Conservation (phyloP, 768 basidiomycete species). For the Suillus discolor region DNA sequence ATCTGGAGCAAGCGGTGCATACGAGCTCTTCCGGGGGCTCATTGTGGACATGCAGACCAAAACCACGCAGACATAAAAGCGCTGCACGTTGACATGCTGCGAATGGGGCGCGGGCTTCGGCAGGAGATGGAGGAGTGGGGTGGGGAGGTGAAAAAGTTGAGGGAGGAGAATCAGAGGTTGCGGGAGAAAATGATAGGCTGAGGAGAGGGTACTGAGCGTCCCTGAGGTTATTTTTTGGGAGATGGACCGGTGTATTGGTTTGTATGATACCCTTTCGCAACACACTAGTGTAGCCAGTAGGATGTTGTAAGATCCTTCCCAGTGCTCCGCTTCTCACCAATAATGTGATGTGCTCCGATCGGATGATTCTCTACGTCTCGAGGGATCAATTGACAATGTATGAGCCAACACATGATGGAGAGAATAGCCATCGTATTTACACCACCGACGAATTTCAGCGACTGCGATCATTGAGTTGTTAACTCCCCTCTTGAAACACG, state of each 20-base stretch:
- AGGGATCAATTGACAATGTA: background rate
- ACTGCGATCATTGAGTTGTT: background rate
- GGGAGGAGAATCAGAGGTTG: conserved; percentile 52
- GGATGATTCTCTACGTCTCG: background rate
- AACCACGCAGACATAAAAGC: conserved; percentile 73
- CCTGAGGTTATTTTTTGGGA: background rate
- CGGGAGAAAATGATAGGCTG: conserved; percentile 66
- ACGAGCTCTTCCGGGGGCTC: conserved; percentile 68
- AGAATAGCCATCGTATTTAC: background rate
- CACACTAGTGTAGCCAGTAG: background rate
- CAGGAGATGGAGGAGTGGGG: conserved; percentile 62
- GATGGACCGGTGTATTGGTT: background rate
- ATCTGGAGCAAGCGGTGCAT: conserved; percentile 28
- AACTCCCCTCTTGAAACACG: background rate
- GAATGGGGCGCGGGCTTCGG: conserved; percentile 66
- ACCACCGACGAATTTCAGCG: background rate
- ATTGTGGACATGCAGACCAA: conserved; percentile 76
- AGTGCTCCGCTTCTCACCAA: background rate
- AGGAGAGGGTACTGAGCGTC: conserved; percentile 40
- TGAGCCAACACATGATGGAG: background rate
- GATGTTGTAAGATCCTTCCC: background rate
- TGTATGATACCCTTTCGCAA: background rate
- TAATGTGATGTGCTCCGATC: background rate
- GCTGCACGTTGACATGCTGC: conserved; percentile 71
- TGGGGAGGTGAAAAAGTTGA: conserved; percentile 51